Conservation (phyloP, 495 filamentous ascomycete genomes). For the Podospora conica region DNA sequence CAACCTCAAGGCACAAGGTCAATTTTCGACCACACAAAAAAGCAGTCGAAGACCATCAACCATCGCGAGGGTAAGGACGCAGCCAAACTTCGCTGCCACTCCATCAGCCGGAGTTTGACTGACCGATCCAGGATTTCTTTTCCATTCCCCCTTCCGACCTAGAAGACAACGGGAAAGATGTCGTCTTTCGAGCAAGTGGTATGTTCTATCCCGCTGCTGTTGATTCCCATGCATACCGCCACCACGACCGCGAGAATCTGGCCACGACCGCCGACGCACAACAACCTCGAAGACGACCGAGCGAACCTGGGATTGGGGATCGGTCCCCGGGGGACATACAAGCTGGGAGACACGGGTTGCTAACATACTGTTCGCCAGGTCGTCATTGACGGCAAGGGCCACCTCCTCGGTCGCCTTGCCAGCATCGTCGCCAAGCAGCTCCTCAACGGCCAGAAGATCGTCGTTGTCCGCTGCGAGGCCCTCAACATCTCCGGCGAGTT, state of each 20-base stretch:
- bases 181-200: slow-evolving; percentile 96
- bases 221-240: not conserved
- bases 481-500: slow-evolving; percentile 99
- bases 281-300: not conserved
- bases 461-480: slow-evolving; percentile 95
- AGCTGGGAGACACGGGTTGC: slow-evolving; percentile 12
- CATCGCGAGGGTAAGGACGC: slow-evolving; percentile 34
- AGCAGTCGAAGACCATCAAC: slow-evolving; percentile 32
- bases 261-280: not conserved
- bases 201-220: slow-evolving; percentile 45
- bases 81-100: slow-evolving; percentile 30
- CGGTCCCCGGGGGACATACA: not conserved
- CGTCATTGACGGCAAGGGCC: slow-evolving; percentile 99
- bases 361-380: slow-evolving; percentile 51
- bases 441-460: slow-evolving; percentile 98
- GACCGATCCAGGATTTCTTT: slow-evolving; percentile 32
- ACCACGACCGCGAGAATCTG: slow-evolving; percentile 4
- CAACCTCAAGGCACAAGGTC: slow-evolving; percentile 28
- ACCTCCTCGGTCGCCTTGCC: slow-evolving; percentile 97
- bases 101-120: slow-evolving; percentile 33
- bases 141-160: slow-evolving; percentile 28
- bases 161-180: slow-evolving; percentile 65
- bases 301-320: not conserved
- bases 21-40: slow-evolving; percentile 36
- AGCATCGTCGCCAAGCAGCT: slow-evolving; percentile 99